A percentile compares a stretch with the other conserved stretches of the same genome.
These are phyloP conservation scores for Candida sp. DNA, from an alignment of 1,139 yeast genomes.

Conservation along the genomic window DNA sequence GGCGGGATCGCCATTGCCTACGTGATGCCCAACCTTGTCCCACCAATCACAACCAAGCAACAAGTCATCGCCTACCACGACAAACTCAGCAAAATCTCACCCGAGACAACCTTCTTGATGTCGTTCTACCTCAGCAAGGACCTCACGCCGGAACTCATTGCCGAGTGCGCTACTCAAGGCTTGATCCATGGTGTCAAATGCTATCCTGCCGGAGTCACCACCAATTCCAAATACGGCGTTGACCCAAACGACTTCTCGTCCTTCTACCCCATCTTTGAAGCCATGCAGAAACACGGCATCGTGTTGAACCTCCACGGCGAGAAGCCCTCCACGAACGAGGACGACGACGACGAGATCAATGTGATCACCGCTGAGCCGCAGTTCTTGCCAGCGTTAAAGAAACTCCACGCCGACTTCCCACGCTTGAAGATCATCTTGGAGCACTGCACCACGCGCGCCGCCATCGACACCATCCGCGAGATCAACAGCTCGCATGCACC, in stretches of 20 bases:
- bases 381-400: slow-evolving; percentile 88
- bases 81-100: slow-evolving; percentile 68
- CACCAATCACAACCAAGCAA: slow-evolving; percentile 87
- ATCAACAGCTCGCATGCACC: slow-evolving; percentile 60
- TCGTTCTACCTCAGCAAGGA: slow-evolving; percentile 80
- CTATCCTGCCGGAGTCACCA: slow-evolving; percentile 99
- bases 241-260: slow-evolving; percentile 88
- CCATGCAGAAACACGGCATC: slow-evolving; percentile 78
- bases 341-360: slow-evolving; percentile 63
- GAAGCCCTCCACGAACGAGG: slow-evolving; percentile 70
- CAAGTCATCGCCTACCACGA: slow-evolving; percentile 73
- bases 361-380: slow-evolving; percentile 94
- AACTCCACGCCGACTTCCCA: slow-evolving; percentile 85
- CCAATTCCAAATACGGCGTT: slow-evolving; percentile 93
- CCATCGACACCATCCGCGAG: slow-evolving; percentile 74
- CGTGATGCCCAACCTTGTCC: slow-evolving; percentile 95
- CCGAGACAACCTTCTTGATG: slow-evolving; percentile 89
- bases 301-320: slow-evolving; percentile 95
- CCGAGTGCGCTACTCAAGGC: slow-evolving; percentile 68
- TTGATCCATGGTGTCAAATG: slow-evolving; percentile 89
- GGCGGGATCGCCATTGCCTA: slow-evolving; percentile 95
- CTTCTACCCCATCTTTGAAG: slow-evolving; percentile 88
- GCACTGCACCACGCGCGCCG: slow-evolving; percentile 93
- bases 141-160: slow-evolving; percentile 84
- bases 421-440: slow-evolving; percentile 85